Evolutionary conservation across 495 filamentous ascomycete species (phyloP).

Genomic region (Lindgomyces ingoldianus): DNA sequence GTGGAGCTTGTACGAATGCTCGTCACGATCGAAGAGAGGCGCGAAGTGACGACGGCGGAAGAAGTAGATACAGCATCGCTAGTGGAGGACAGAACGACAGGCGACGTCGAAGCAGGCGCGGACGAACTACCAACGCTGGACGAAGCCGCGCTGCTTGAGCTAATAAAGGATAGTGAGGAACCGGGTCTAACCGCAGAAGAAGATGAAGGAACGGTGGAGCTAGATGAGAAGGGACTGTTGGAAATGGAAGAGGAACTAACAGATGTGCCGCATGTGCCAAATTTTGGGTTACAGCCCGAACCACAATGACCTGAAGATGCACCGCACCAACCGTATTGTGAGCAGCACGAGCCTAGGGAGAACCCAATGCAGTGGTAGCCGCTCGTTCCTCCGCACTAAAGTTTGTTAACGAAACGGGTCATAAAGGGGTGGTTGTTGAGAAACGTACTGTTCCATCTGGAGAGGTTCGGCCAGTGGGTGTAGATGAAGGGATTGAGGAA

Average conservation of each 20-base stretch:
- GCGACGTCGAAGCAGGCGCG: neutral
- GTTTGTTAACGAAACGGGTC: no score
- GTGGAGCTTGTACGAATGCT: neutral
- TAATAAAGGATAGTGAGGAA: conserved; percentile 1
- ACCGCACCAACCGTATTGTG: conserved; percentile 25
- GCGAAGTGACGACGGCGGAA: neutral
- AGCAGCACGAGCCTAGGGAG: conserved; percentile 26
- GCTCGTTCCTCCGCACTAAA: conserved; percentile 24
- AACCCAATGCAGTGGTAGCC: conserved; percentile 19
- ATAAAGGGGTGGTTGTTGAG: no score
- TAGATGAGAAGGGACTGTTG: neutral
- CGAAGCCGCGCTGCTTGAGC: neutral
- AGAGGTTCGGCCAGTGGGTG: neutral
- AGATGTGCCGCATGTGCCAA: conserved; percentile 49
- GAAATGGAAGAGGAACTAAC: conserved; percentile 3
- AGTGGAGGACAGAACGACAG: no score
- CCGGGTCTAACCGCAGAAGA: neutral
- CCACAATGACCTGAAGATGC: conserved; percentile 53
- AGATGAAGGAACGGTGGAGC: neutral
- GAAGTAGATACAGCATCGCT: neutral
- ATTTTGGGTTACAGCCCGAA: conserved; percentile 51
- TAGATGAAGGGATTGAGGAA: neutral
- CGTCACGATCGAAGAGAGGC: neutral
- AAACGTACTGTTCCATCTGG: no score
- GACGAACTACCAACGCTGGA: neutral